A percentile compares a stretch with the other conserved stretches of the same genome.
phyloP scores from a whole-genome alignment of 352 stramenopile species.

The Thalassiosira oceanica region DNA sequence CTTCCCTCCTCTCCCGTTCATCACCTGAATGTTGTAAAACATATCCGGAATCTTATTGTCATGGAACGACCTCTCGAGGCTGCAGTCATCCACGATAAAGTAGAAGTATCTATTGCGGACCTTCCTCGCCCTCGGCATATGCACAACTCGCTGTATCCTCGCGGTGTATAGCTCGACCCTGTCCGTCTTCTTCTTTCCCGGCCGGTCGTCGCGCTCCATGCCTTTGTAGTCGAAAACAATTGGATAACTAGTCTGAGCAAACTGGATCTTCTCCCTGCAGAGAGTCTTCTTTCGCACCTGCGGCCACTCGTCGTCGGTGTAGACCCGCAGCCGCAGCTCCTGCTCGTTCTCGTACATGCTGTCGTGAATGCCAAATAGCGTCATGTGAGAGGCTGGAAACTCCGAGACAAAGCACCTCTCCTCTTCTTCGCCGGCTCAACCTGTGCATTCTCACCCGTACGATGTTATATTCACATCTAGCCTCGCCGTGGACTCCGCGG shows the following conservation, averaged over 20 bases:
- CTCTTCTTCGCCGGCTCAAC: no score
- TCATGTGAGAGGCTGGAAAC: no score
- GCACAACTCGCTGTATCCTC: conserved; percentile 22
- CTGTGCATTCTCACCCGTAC: conserved; percentile 16
- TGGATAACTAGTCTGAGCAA: conserved; percentile 34
- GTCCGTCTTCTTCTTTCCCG: conserved; percentile 18
- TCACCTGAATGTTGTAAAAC: conserved; percentile 50
- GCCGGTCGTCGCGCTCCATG: conserved; percentile 25
- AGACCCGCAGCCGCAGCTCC: conserved; percentile 51
- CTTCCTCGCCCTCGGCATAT: conserved; percentile 38
- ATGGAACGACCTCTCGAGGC: conserved; percentile 65
- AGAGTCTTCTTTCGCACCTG: conserved; percentile 40
- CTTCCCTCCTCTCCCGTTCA: conserved; percentile 25
- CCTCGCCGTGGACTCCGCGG: conserved; percentile 28
- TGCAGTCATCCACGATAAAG: conserved; percentile 76
- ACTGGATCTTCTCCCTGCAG: conserved; percentile 65
- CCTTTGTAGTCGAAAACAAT: conserved; percentile 56
- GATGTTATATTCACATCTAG: conserved; percentile 56
- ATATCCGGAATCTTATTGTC: conserved; percentile 58
- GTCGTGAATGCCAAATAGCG: no score
- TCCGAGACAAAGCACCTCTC: no score
- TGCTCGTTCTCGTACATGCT: conserved; percentile 72
- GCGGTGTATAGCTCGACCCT: conserved; percentile 36
- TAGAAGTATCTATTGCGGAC: conserved; percentile 68
- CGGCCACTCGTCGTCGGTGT: conserved; percentile 63